Conservation (phyloP, 116 monocot genomes). For the Phalaenopsis hybrid region DNA sequence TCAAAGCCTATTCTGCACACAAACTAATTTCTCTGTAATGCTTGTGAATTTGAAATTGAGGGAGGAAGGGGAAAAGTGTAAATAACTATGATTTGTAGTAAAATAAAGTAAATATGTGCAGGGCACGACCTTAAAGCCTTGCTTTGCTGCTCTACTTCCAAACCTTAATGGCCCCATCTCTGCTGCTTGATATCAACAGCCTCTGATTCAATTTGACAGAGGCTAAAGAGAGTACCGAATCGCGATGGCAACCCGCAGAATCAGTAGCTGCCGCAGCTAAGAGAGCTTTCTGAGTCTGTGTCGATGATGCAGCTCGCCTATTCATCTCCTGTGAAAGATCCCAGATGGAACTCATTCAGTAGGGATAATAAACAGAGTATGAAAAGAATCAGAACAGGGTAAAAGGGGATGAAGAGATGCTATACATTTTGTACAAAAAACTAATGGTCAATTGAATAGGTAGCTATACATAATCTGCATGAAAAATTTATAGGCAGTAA, state of each 20-base stretch:
- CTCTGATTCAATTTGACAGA: conserved; percentile 85
- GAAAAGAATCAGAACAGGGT: no score
- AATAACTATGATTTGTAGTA: not conserved
- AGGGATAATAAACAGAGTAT: not conserved
- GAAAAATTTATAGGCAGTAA: no score
- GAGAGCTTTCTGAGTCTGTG: conserved; percentile 58
- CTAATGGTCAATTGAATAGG: no score
- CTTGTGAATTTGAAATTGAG: not conserved
- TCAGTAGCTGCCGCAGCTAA: conserved; percentile 75
- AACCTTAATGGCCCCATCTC: conserved; percentile 92
- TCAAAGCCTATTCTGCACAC: not conserved
- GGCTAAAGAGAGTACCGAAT: conserved; percentile 73
- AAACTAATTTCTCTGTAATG: not conserved
- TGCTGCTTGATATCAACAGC: conserved; percentile 71
- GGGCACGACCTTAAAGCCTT: not conserved
- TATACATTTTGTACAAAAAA: no score
- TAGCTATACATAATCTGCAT: no score
- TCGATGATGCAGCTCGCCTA: conserved; percentile 27
- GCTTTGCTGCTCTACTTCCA: conserved; percentile 64
- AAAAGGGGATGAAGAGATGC: no score
- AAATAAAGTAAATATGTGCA: not conserved
- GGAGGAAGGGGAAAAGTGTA: not conserved
- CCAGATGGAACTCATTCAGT: not conserved
- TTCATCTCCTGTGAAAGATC: conserved; percentile 41
- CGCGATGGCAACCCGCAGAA: conserved; percentile 80